Evolutionary conservation across 805 yeast genomes (phyloP), one percentile per base, ranked within the genome.

Genomic region (Lipomyces sp.): DNA sequence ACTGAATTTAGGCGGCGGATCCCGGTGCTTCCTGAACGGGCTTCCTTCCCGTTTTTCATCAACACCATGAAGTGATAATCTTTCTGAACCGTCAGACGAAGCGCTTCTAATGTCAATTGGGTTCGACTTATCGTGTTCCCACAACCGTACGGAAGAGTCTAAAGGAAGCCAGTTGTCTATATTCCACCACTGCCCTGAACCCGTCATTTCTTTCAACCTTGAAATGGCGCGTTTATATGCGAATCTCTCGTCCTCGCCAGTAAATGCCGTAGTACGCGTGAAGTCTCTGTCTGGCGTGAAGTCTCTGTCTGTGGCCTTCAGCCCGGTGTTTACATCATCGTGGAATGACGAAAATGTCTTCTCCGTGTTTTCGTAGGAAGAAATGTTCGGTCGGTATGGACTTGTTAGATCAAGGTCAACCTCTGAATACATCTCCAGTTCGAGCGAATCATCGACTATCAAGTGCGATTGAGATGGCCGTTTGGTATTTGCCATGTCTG

Each of bases 231-330:
- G 68, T 55, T 79, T 80, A 61, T 76, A 83, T 2, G 90, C 88
- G 67, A 83, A 83, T 67, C 75, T 75, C 62, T 84, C 90, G 65
- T 83, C 90, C 60, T 84, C 87, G 22, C 90, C 90, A 0, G 88
- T 83, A 60, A 83, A 84, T 8, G 81, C 79, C 10, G 71, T 69
- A 18, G 74, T 63, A 45, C 80, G 73, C 13, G 75, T 70, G 58
- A 73, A 80, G 59, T 79, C 71, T 10, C 67, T 67, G 23, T 58
- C 51, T 34, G 65, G 31, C 59, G 7, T 43, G 49, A 4, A 55
- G 45, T 66, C 37, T 34, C n/a, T 18, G 21, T 14, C 39, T 74
- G 7, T 16, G 65, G 68, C 39, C 23, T 13, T 39, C 38, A n/a
- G 38, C 18, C n/a, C 53, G 16, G 43, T 40, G 14, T 43, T 43